phyloP scores from a whole-genome alignment of 306 rosid species.

The Malus sylvestris region DNA sequence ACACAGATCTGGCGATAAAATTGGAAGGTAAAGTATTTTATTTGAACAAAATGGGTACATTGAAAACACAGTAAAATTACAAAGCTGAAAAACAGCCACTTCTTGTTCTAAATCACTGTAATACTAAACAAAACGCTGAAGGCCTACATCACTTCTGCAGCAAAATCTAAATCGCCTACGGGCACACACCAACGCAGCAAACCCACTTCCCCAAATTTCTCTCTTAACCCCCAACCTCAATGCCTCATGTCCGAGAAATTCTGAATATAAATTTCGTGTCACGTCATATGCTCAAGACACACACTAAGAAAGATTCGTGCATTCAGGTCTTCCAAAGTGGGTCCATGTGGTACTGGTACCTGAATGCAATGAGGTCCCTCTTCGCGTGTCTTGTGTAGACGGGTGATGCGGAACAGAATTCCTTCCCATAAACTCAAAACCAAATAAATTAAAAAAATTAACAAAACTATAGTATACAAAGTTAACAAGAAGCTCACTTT shows the following conservation, averaged over 20 bases:
- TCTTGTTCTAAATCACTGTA: neutral
- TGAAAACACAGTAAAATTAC: neutral
- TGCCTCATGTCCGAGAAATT: too few species aligned
- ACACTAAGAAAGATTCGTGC: too few species aligned
- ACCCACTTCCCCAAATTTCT: neutral
- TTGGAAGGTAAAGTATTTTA: neutral
- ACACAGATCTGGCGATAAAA: neutral
- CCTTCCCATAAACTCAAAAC: neutral
- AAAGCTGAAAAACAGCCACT: neutral
- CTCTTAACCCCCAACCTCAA: neutral
- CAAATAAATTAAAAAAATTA: neutral
- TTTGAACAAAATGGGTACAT: neutral
- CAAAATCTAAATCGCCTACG: neutral
- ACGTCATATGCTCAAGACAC: neutral
- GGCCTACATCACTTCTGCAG: neutral
- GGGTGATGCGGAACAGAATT: too few species aligned
- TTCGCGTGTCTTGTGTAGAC: too few species aligned
- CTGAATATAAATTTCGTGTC: neutral
- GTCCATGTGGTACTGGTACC: too few species aligned
- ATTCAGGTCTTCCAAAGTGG: too few species aligned
- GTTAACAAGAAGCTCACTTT: neutral
- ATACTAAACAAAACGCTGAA: neutral
- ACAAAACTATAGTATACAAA: neutral
- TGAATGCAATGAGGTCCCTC: too few species aligned
- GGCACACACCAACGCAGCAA: neutral